A percentile compares a stretch with the other conserved stretches of the same genome.
phyloP scores from a whole-genome alignment of 2,329 filamentous ascomycete species.

The Phialophora macrospora region DNA sequence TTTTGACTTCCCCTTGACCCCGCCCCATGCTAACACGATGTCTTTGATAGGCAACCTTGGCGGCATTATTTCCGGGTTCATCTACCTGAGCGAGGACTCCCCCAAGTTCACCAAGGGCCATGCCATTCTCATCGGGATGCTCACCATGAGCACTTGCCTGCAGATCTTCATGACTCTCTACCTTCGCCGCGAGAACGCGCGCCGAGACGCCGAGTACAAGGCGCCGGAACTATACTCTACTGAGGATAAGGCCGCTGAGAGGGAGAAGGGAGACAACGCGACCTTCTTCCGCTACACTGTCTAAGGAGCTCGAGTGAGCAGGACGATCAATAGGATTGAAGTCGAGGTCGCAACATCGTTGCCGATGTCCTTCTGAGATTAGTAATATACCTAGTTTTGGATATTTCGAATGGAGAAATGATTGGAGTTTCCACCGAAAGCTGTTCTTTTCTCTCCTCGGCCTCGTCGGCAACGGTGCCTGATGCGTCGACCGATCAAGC shows the following conservation, averaged over 20 bases:
- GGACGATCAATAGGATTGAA: background rate
- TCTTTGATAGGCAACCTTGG: constrained; percentile 41
- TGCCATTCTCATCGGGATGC: constrained; percentile 72
- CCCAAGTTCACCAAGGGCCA: constrained; percentile 70
- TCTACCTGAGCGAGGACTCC: constrained; percentile 65
- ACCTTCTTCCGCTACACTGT: constrained; percentile 36
- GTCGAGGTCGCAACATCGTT: background rate
- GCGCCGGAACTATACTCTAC: constrained; percentile 20
- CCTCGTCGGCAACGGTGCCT: too few relatives aligned
- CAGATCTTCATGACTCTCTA: constrained; percentile 48
- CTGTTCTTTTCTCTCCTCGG: too few relatives aligned
- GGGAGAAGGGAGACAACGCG: constrained; percentile 32
- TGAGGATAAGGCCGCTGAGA: constrained; percentile 30
- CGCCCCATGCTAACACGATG: constrained; percentile 45
- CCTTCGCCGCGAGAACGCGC: constrained; percentile 35
- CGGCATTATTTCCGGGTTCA: constrained; percentile 59
- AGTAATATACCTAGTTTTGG: background rate
- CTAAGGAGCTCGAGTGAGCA: constrained; percentile 1
- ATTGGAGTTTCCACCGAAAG: background rate
- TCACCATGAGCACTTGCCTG: constrained; percentile 68
- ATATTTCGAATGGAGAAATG: background rate
- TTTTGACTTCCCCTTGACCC: background rate
- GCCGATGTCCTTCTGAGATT: constrained; percentile 3
- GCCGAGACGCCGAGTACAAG: constrained; percentile 32
- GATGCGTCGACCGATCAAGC: too few relatives aligned